A percentile compares a stretch with the other conserved stretches of the same genome.
These are phyloP conservation scores for Arthroderma sp. DNA, from an alignment of 2,329 filamentous ascomycete species.

Conservation along the genomic window DNA sequence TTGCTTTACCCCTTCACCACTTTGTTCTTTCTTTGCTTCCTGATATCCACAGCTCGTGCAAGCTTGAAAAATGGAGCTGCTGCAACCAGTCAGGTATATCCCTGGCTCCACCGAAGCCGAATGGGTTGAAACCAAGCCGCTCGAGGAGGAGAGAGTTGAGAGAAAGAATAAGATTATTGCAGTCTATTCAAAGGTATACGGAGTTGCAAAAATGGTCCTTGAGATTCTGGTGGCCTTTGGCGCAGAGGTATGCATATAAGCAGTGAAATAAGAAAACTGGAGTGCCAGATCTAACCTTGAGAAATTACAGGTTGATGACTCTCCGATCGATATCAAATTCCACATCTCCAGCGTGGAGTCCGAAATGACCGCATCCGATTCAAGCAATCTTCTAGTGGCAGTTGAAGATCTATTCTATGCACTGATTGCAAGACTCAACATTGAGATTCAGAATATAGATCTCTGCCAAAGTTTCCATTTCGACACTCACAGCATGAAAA, in stretches of 20 bases:
- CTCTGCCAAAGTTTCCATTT: constrained; percentile 21
- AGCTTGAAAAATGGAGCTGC: constrained; percentile 2
- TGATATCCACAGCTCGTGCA: neutral
- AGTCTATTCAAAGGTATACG: constrained; percentile 23
- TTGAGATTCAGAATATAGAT: constrained; percentile 25
- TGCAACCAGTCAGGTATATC: constrained; percentile 3
- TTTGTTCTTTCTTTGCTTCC: neutral
- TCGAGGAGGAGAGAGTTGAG: constrained; percentile 12
- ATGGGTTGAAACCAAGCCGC: neutral
- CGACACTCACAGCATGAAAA: constrained; percentile 12
- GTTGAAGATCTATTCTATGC: constrained; percentile 26
- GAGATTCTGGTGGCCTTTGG: constrained; percentile 22
- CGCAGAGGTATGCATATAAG: constrained; percentile 18
- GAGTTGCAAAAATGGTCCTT: constrained; percentile 23
- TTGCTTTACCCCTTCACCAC: too few relatives aligned
- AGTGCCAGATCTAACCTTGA: neutral
- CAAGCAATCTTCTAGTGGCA: constrained; percentile 20
- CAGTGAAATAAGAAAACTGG: neutral
- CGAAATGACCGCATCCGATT: constrained; percentile 16
- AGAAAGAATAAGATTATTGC: constrained; percentile 18
- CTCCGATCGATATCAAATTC: constrained; percentile 17
- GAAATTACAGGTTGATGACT: constrained; percentile 19
- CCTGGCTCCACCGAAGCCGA: neutral
- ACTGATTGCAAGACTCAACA: constrained; percentile 23
- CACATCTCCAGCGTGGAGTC: constrained; percentile 21